These are phyloP conservation scores for Fusarium bactridioides DNA, from an alignment of 2,329 filamentous ascomycete species.

Conservation along the genomic window DNA sequence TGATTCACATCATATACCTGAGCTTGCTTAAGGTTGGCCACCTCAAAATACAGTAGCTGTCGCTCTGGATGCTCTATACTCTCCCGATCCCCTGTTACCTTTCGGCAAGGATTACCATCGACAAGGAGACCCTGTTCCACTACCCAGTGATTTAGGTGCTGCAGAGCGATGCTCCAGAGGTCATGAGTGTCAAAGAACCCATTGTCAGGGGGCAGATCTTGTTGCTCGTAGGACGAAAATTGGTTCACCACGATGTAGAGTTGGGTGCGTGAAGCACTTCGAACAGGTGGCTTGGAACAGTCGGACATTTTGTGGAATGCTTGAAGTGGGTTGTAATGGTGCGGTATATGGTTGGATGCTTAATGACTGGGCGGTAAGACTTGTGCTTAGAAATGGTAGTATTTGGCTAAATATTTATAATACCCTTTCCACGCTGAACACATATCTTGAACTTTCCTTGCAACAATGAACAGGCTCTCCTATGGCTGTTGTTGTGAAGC, in stretches of 20 bases:
- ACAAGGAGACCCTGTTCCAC: neutral
- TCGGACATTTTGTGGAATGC: too few relatives aligned
- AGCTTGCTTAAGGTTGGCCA: neutral
- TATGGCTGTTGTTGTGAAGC: too few relatives aligned
- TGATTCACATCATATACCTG: fast-evolving
- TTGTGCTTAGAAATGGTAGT: fast-evolving
- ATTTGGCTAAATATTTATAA: neutral
- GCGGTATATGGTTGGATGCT: fast-evolving
- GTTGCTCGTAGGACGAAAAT: neutral
- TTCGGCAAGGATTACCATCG: fast-evolving
- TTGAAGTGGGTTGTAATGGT: too few relatives aligned
- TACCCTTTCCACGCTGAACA: neutral
- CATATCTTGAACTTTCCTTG: fast-evolving
- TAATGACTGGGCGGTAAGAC: neutral
- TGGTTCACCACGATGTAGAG: neutral
- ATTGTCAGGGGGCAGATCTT: neutral
- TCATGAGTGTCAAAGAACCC: fast-evolving
- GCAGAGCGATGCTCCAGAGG: neutral
- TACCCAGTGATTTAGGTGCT: fast-evolving
- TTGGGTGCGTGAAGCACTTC: too few relatives aligned
- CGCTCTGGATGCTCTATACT: fast-evolving
- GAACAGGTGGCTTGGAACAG: too few relatives aligned
- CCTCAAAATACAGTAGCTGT: neutral
- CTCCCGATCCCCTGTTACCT: fast-evolving
- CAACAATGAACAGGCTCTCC: neutral